Base-by-base conservation (phyloP, 768 basidiomycete genomes). In the Pilatotrama ljubarskyi region DNA sequence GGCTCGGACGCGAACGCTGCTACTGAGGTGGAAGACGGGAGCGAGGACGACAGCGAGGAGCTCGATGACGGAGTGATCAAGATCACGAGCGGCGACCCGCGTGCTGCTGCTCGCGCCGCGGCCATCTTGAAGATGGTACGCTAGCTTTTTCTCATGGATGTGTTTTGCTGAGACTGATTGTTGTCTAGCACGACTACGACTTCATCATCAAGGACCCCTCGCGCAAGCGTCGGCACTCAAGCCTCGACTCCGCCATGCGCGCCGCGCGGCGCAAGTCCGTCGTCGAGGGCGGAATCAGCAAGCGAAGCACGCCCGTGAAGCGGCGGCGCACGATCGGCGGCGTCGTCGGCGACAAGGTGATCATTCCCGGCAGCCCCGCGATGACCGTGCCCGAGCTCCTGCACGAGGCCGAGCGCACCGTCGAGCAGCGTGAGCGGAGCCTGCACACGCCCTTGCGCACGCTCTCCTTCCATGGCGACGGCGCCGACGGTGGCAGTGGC, bases 91-190 rank as follows among this genome's bases (percentile, higher is more conserved):
- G 83, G 84, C 20, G 91, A 96, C 72, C 91, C 95, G 2, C 80
- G 81, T 59, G 92, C 92, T 17, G 95, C 95, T 46, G 95, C 94
- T 2, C 78, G 91, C 48, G 95, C 94, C n/a, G 94, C 92, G 35
- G 95, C 95, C 0, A 95, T 97, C 59, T 77, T 97, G 66, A 93
- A 90, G 73, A 82, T 91, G 80, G 93, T 92, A 49, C n/a, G 84
- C 72, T 13, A 1, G n/a, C n/a, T n/a, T 22, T 22, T 18, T 13
- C 6, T 18, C 2, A 2, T n/a, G 15, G 25, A 22, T 18, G 1
- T 15, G 18, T n/a, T n/a, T n/a, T n/a, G n/a, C n/a, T n/a, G n/a
- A n/a, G n/a, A n/a, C n/a, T n/a, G n/a, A n/a, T n/a, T n/a, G n/a
- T n/a, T n/a, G n/a, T n/a, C 17, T 59, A 93, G 88, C 88, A 95